These are phyloP conservation scores for Aspergillus sp. DNA, from an alignment of 2,329 filamentous ascomycete genomes.

Conservation along the genomic window DNA sequence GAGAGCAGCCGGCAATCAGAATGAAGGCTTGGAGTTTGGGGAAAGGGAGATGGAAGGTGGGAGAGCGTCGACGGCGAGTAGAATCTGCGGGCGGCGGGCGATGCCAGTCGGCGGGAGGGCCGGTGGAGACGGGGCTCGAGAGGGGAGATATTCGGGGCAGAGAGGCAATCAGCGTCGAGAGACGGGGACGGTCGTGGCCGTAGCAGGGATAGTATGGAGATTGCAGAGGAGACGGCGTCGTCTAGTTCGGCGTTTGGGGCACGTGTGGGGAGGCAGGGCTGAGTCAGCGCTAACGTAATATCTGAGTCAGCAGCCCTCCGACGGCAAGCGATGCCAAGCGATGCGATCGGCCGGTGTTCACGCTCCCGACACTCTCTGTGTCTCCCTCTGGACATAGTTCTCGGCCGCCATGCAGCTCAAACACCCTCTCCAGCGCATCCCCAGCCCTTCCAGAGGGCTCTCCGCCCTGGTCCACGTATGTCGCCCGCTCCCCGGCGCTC, in stretches of 20 bases:
- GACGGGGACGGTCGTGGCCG: no score
- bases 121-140: slow-evolving; percentile 2
- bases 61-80: no score
- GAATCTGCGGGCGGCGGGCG: no score
- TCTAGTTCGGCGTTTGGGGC: not conserved
- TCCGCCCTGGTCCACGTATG: slow-evolving; percentile 37
- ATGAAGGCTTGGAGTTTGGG: slow-evolving; percentile 4
- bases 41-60: slow-evolving; percentile 2
- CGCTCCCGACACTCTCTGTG: no score
- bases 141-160: slow-evolving; percentile 3
- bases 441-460: slow-evolving; percentile 34
- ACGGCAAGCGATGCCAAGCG: no score
- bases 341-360: no score
- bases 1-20: slow-evolving; percentile 5
- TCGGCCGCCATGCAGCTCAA: no score
- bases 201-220: no score
- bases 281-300: no score
- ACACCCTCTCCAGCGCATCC: slow-evolving; percentile 36
- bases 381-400: no score
- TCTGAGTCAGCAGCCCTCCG: no score
- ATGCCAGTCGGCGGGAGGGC: slow-evolving; percentile 7
- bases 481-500: slow-evolving; percentile 5
- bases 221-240: not conserved
- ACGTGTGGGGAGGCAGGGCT: not conserved
- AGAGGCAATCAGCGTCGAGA: slow-evolving; percentile 4